These are phyloP conservation scores for Murraya koenigii DNA, from an alignment of 345 rosid genomes.

Conservation along the genomic window DNA sequence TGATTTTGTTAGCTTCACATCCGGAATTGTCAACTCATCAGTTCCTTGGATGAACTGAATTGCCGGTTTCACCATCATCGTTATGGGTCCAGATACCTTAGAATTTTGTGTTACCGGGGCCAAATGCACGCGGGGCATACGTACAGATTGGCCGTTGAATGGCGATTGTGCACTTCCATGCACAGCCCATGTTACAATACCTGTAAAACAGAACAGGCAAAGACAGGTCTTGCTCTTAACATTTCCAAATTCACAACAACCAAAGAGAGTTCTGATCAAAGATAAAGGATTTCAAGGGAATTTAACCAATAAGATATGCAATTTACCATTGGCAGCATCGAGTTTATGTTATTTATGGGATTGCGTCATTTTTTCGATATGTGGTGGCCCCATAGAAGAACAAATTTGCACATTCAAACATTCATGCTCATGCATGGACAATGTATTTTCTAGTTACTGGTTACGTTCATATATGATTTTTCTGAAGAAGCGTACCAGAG, in stretches of 20 bases:
- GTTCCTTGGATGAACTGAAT: constrained; percentile 93
- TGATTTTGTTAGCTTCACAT: constrained; percentile 81
- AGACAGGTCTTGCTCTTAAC: not conserved
- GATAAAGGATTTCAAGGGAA: not conserved
- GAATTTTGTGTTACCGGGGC: constrained; percentile 21
- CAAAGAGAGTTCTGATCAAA: not conserved
- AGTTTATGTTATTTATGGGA: not conserved
- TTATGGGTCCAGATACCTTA: constrained; percentile 21
- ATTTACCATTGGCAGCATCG: too few species aligned
- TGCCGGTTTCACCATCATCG: constrained; percentile 71
- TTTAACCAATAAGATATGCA: not conserved
- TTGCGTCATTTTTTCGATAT: too few species aligned
- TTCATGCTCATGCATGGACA: too few species aligned
- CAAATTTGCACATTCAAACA: too few species aligned
- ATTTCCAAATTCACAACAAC: not conserved
- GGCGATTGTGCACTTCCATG: constrained; percentile 37
- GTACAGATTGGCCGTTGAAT: constrained; percentile 48
- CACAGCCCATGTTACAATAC: constrained; percentile 37
- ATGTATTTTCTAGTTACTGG: not conserved
- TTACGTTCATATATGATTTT: not conserved
- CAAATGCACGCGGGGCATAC: constrained; percentile 17
- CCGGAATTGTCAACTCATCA: constrained; percentile 82
- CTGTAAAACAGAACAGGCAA: constrained; percentile 27
- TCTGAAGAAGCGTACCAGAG: constrained; percentile 25
- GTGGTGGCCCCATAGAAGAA: too few species aligned